phyloP scores from a whole-genome alignment of 768 basidiomycete species.

The Collybiopsis luxurians region DNA sequence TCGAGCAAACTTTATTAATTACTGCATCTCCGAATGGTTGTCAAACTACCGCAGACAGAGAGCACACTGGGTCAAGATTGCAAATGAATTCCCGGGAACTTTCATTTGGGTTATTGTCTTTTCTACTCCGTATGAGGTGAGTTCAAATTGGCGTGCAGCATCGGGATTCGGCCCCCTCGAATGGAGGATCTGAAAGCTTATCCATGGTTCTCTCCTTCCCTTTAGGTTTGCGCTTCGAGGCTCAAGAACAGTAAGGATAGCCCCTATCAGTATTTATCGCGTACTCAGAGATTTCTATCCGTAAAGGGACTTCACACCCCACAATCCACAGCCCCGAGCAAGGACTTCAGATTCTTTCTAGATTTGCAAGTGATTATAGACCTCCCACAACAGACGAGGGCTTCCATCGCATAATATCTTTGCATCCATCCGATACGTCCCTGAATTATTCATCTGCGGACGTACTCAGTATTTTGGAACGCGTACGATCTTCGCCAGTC shows the following conservation, averaged over 20 bases:
- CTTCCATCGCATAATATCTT: conserved; percentile 55
- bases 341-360: conserved; percentile 58
- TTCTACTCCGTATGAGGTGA: conserved; percentile 73
- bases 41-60: conserved; percentile 65
- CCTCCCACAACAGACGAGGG: conserved; percentile 59
- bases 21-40: neutral
- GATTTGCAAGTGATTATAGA: conserved; percentile 61
- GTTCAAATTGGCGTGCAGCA: conserved; percentile 15
- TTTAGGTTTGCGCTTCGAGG: conserved; percentile 60
- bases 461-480: neutral
- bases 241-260: conserved; percentile 56
- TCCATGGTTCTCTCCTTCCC: conserved; percentile 16
- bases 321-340: conserved; percentile 65
- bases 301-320: conserved; percentile 65
- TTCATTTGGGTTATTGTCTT: conserved; percentile 74
- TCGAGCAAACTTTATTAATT: neutral
- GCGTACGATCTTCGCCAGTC: neutral
- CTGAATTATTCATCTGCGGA: conserved; percentile 9
- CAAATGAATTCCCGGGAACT: conserved; percentile 60
- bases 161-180: no score
- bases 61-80: conserved; percentile 73
- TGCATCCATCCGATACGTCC: conserved; percentile 34
- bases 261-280: neutral
- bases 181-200: conserved; percentile 7
- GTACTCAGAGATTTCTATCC: neutral